Conservation (phyloP, 495 filamentous ascomycete genomes). For the Penicillium macrosclerotiorum region DNA sequence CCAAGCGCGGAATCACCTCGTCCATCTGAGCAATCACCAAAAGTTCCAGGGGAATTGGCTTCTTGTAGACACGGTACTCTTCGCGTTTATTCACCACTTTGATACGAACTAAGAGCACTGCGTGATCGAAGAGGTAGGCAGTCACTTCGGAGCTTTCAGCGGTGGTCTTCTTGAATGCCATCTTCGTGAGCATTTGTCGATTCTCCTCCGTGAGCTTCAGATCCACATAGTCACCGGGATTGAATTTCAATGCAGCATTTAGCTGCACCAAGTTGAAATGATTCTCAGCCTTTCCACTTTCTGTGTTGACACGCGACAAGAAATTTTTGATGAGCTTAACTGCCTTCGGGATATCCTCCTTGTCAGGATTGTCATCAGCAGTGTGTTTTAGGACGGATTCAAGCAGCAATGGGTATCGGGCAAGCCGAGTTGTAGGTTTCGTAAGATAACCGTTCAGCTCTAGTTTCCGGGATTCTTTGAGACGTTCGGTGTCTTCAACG, state of each 20-base stretch:
- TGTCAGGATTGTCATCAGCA: constrained; percentile 81
- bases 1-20: constrained; percentile 78
- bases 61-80: constrained; percentile 90
- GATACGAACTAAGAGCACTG: constrained; percentile 81
- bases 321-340: constrained; percentile 82
- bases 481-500: constrained; percentile 93
- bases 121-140: constrained; percentile 94
- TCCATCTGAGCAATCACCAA: constrained; percentile 96
- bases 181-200: constrained; percentile 90
- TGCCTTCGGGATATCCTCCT: constrained; percentile 85
- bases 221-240: constrained; percentile 83
- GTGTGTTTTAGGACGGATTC: constrained; percentile 90
- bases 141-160: constrained; percentile 86
- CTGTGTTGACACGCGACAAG: constrained; percentile 82
- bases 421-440: constrained; percentile 94
- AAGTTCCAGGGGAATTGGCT: constrained; percentile 92
- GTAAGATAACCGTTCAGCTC: constrained; percentile 98
- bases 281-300: constrained; percentile 97
- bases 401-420: constrained; percentile 91
- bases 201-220: constrained; percentile 92
- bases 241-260: constrained; percentile 84
- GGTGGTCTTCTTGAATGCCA: constrained; percentile 85
- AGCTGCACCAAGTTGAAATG: constrained; percentile 93
- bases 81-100: constrained; percentile 92
- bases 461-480: constrained; percentile 94